phyloP scores from a whole-genome alignment of 768 basidiomycete genomes.

The Lactarius tabidus region DNA sequence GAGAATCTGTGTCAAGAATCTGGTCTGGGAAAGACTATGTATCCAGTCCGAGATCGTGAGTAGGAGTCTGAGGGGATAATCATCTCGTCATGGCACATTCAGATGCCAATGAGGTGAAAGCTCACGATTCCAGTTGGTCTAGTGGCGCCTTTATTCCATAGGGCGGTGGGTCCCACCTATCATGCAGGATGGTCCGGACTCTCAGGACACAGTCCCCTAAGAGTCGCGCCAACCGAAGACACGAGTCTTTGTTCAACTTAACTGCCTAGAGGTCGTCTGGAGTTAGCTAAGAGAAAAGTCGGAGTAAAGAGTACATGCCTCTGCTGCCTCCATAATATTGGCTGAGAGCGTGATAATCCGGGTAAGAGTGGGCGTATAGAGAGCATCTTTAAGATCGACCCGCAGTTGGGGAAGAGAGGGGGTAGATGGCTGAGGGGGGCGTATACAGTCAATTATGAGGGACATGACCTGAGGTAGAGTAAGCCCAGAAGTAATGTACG shows the following conservation, averaged over 20 bases:
- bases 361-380: neutral
- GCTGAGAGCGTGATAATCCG: neutral
- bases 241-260: neutral
- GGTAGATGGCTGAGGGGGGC: neutral
- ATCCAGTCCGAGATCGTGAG: slow-evolving; percentile 7
- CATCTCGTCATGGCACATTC: neutral
- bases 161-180: slow-evolving; percentile 13
- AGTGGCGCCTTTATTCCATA: neutral
- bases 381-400: neutral
- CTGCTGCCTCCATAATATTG: neutral
- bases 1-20: slow-evolving; percentile 3
- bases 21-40: neutral
- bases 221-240: neutral
- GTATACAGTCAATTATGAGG: slow-evolving; percentile 1
- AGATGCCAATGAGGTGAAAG: neutral
- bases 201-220: neutral
- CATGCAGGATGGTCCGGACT: neutral
- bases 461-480: neutral
- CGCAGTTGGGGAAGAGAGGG: neutral
- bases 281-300: neutral
- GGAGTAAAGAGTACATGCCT: neutral
- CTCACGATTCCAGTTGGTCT: slow-evolving; percentile 9
- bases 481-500: neutral
- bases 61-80: neutral
- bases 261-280: neutral